A percentile compares a stretch with the other conserved stretches of the same genome.
These are phyloP conservation scores for Papiliotrema fonsecae DNA, from an alignment of 1,284 basidiomycete genomes.

Conservation along the genomic window DNA sequence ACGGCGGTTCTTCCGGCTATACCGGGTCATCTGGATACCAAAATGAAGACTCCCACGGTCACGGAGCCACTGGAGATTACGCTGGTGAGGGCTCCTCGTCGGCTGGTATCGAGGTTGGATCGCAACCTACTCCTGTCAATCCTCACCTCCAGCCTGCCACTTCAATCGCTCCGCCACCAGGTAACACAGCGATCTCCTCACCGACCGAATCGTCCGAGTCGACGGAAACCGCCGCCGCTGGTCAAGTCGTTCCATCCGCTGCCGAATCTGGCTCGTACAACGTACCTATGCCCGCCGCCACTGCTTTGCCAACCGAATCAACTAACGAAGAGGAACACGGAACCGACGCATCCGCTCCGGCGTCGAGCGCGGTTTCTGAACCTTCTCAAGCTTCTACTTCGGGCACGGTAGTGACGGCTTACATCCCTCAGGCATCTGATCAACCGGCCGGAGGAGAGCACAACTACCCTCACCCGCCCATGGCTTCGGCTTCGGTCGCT, in stretches of 20 bases:
- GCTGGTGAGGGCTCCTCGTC: too few relatives aligned
- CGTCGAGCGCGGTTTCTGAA: too few relatives aligned
- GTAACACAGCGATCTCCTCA: neutral
- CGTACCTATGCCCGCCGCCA: neutral
- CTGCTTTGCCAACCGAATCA: too few relatives aligned
- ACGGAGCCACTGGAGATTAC: neutral
- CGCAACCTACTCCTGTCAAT: constrained; percentile 1
- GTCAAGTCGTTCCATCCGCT: neutral
- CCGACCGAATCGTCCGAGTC: neutral
- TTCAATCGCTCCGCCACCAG: neutral
- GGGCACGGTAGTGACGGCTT: too few relatives aligned
- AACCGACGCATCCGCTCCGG: too few relatives aligned
- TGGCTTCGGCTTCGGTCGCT: too few relatives aligned
- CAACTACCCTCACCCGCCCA: neutral
- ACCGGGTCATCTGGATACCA: neutral
- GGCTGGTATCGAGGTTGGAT: too few relatives aligned
- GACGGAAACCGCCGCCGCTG: neutral
- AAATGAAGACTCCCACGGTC: neutral
- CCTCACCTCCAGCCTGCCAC: constrained; percentile 1
- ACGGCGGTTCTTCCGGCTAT: neutral
- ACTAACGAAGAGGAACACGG: too few relatives aligned
- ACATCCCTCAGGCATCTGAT: too few relatives aligned
- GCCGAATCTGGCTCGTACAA: neutral
- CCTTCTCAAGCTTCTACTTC: too few relatives aligned
- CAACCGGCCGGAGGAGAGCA: neutral